Evolutionary conservation across 495 filamentous ascomycete species (phyloP), one percentile per base, ranked within the genome.

Genomic region (Talaromyces adpressus): DNA sequence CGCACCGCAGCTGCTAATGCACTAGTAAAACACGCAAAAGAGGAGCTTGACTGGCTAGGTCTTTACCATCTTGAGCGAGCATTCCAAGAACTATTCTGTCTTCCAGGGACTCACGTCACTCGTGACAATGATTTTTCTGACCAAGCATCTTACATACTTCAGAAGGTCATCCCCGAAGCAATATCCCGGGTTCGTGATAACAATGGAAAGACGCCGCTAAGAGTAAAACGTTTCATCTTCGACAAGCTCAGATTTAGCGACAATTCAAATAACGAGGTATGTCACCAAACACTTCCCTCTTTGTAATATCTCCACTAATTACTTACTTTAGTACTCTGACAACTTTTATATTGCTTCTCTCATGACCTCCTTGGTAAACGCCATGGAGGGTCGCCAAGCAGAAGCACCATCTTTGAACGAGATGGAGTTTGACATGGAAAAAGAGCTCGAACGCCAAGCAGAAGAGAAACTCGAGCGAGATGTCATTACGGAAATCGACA

Each of bases 241-340:
- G 92, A 97, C 65, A 89, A 92, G 74, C 76, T 99, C 27, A 88
- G 89, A 54, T 92, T 91, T 75, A 99, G 98, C 66, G 91, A 98
- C 72, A 98, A 99, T 70, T 85, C 87, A 0, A 87, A 88, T 63
- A 98, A 98, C 68, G 80, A 83, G 68, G 84, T 85, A 72, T 72
- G 80, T 25, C 12, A 7, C 27, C 53, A 1, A 51, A 8, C 2
- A 14, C 9, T 49, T 56, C 36, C 12, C 14, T 54, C 25, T 16
- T n/a, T 47, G 22, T 4, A 34, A 25, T 49, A 20, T 57, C 8
- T 18, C 32, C 3, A 7, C 67, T 72, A 51, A 72, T 51, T 14
- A 4, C 16, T 9, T 18, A 53, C 52, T 36, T 6, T 72, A 87
- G 69, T 93, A 83, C 67, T 95, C 91, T 14, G 95, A 99, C 67